Evolutionary conservation across 441 rosid genomes (phyloP).

Genomic region (Pelargonium citronellum): DNA sequence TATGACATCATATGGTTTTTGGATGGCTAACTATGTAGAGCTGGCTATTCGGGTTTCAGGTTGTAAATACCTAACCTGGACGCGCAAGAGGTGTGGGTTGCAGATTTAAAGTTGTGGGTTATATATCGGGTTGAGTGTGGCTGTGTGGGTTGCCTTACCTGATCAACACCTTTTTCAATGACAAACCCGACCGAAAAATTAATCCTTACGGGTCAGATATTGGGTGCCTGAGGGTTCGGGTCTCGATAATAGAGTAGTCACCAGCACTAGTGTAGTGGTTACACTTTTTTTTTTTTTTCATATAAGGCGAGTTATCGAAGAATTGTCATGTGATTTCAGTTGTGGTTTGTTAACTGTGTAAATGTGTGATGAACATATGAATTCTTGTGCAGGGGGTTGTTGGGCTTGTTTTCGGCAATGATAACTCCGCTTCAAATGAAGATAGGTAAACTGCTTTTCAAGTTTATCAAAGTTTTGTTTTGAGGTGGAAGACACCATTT

Average conservation of each 20-base stretch:
- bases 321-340: not conserved
- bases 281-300: not conserved
- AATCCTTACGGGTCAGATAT: no score
- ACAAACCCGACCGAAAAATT: no score
- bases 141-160: no score
- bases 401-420: constrained; percentile 84
- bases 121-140: no score
- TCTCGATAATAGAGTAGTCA: no score
- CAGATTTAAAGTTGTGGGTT: no score
- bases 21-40: not conserved
- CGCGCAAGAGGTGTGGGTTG: not conserved
- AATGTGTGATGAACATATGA: not conserved
- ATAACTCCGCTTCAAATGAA: constrained; percentile 64
- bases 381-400: constrained; percentile 71
- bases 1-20: not conserved
- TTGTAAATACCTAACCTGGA: no score
- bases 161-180: no score
- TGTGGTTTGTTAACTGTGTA: not conserved
- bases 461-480: not conserved
- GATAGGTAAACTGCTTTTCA: constrained; percentile 47
- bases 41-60: not conserved
- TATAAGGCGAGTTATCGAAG: constrained; percentile 16
- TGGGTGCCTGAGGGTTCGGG: no score
- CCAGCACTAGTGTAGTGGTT: not conserved
- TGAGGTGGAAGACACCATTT: not conserved